phyloP scores from a whole-genome alignment of 768 basidiomycete species.

The Hygrophoropsis aurantiaca region DNA sequence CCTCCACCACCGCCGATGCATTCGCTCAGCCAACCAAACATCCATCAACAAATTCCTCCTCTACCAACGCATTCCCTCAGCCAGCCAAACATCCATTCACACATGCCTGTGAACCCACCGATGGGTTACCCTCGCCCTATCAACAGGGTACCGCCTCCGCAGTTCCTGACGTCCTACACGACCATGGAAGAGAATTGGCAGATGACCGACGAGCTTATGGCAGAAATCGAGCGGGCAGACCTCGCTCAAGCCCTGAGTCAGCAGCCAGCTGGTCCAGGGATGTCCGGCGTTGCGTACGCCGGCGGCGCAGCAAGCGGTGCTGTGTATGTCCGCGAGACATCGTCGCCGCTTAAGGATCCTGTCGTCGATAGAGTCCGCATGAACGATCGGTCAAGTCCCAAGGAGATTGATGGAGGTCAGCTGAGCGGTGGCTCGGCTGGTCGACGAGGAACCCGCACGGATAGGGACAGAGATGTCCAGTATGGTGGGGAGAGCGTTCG shows the following conservation, averaged over 20 bases:
- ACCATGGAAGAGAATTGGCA: slow-evolving; percentile 59
- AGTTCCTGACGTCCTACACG: slow-evolving; percentile 57
- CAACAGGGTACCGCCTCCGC: slow-evolving; percentile 52
- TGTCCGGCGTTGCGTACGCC: slow-evolving; percentile 46
- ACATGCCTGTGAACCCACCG: slow-evolving; percentile 29
- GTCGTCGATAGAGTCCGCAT: slow-evolving; percentile 55
- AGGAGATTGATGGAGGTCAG: slow-evolving; percentile 45
- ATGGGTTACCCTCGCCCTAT: slow-evolving; percentile 67
- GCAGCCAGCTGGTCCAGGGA: slow-evolving; percentile 34
- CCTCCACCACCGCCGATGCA: slow-evolving; percentile 40
- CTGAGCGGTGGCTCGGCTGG: slow-evolving; percentile 12
- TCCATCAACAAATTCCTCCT: slow-evolving; percentile 30
- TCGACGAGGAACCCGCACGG: slow-evolving; percentile 21
- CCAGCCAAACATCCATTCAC: slow-evolving; percentile 26
- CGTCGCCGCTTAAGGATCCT: slow-evolving; percentile 50
- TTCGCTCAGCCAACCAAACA: slow-evolving; percentile 27
- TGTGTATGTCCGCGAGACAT: slow-evolving; percentile 31
- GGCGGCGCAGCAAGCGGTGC: slow-evolving; percentile 43
- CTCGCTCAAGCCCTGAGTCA: slow-evolving; percentile 55
- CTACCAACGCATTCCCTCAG: slow-evolving; percentile 33
- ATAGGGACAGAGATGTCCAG: slow-evolving; percentile 45
- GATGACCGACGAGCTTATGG: slow-evolving; percentile 68
- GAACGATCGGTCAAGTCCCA: slow-evolving; percentile 55
- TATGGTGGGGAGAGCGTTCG: slow-evolving; percentile 22
- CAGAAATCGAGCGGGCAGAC: slow-evolving; percentile 73